These are phyloP conservation scores for Monocercomonoides exilis DNA, from an alignment of 78 protist genomes.

Conservation along the genomic window DNA sequence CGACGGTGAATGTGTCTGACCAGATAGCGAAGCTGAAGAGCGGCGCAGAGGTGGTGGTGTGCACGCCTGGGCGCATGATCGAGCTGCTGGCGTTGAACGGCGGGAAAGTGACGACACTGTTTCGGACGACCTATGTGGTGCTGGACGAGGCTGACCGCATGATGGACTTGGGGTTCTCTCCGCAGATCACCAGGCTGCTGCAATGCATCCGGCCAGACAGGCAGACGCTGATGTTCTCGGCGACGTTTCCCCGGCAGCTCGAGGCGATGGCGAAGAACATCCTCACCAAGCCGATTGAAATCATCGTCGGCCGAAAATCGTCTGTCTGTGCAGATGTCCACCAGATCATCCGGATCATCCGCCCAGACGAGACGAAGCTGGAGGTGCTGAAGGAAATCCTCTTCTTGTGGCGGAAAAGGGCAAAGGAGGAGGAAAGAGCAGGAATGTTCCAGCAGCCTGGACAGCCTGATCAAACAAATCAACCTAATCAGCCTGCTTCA, in stretches of 20 bases:
- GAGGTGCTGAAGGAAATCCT: not conserved
- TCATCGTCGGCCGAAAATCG: constrained; percentile 77
- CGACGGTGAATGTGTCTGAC: constrained; percentile 43
- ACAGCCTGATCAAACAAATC: not conserved
- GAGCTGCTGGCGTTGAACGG: constrained; percentile 80
- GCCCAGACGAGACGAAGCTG: not conserved
- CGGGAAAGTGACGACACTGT: constrained; percentile 76
- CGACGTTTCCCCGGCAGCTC: constrained; percentile 19
- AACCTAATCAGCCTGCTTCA: no score
- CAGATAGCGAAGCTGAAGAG: constrained; percentile 83
- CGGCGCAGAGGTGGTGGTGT: constrained; percentile 86
- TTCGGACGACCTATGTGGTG: constrained; percentile 78
- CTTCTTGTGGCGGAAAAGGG: no score
- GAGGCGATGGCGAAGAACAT: constrained; percentile 50
- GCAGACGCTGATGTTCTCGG: constrained; percentile 45
- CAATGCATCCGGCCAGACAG: constrained; percentile 71
- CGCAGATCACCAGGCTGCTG: constrained; percentile 45
- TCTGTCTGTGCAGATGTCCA: constrained; percentile 56
- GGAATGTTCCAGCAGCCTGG: not conserved
- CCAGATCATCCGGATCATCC: constrained; percentile 75
- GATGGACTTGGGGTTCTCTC: constrained; percentile 84
- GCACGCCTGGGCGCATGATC: constrained; percentile 98
- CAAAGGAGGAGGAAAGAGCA: constrained; percentile 1
- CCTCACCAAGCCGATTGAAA: constrained; percentile 69
- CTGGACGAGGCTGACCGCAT: constrained; percentile 98